phyloP scores from a whole-genome alignment of 2,329 filamentous ascomycete genomes.

The Paraphaeosphaeria sporulosa region DNA sequence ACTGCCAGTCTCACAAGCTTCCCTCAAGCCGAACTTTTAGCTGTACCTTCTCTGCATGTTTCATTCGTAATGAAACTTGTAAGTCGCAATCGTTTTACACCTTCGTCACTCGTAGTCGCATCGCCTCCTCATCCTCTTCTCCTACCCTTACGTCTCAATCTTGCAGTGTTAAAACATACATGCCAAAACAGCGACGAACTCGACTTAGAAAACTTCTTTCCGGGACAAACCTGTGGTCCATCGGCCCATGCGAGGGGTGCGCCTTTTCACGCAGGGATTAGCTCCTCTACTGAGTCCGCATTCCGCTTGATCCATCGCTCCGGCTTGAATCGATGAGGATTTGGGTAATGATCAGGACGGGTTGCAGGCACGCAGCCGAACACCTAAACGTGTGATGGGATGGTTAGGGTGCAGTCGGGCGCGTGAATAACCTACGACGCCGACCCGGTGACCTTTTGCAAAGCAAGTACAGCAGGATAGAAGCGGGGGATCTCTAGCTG shows the following conservation, averaged over 20 bases:
- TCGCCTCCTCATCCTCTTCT: constrained; percentile 9
- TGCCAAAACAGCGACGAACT: constrained; percentile 45
- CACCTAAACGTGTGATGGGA: constrained; percentile 21
- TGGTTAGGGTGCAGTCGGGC: constrained; percentile 3
- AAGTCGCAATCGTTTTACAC: constrained; percentile 18
- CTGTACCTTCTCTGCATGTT: background rate
- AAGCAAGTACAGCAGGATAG: constrained; percentile 45
- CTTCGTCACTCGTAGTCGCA: constrained; percentile 1
- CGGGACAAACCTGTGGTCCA: constrained; percentile 36
- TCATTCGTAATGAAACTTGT: constrained; percentile 15
- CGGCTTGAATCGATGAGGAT: constrained; percentile 36
- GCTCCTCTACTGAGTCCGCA: background rate
- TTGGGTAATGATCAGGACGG: constrained; percentile 40
- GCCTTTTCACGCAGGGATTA: constrained; percentile 13
- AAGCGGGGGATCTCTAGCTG: constrained; percentile 54
- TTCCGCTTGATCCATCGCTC: constrained; percentile 34
- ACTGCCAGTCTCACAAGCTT: too few relatives aligned
- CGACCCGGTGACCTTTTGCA: constrained; percentile 39
- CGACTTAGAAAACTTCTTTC: constrained; percentile 46
- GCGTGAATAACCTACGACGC: constrained; percentile 6
- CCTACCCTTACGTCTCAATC: constrained; percentile 7
- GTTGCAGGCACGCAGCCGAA: constrained; percentile 28
- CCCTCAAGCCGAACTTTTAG: too few relatives aligned
- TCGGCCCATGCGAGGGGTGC: constrained; percentile 28
- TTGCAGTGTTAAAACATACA: constrained; percentile 22